A percentile compares a stretch with the other conserved stretches of the same genome.
Conservation (phyloP, 345 rosid genomes). For the Syzygium aqueum region DNA sequence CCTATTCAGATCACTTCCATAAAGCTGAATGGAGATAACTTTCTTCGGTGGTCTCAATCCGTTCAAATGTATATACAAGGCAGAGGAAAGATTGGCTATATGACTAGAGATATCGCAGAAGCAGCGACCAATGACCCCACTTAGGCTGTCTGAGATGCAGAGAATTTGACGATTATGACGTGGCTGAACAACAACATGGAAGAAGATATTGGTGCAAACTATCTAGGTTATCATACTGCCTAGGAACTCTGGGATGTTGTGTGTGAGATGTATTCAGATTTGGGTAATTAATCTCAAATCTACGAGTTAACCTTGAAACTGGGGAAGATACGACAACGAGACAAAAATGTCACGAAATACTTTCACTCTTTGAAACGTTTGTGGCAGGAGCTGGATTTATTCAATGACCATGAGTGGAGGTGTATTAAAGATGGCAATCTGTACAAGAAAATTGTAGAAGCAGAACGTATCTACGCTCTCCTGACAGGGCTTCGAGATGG, state of each 20-base stretch:
- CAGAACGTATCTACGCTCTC: not conserved
- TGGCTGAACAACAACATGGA: not conserved
- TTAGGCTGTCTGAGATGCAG: fast-evolving
- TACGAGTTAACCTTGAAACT: not conserved
- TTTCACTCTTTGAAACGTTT: not conserved
- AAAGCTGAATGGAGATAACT: not conserved
- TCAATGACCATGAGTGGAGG: not conserved
- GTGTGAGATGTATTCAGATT: not conserved
- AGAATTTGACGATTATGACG: fast-evolving
- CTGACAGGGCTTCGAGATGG: not conserved
- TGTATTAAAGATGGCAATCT: not conserved
- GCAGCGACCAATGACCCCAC: not conserved
- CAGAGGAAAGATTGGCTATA: not conserved
- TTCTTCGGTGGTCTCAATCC: not conserved
- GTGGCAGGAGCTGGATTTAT: not conserved
- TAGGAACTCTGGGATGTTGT: not conserved
- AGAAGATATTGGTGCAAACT: not conserved
- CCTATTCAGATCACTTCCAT: not conserved
- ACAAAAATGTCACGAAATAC: not conserved
- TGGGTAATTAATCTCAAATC: not conserved
- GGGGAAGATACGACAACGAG: not conserved
- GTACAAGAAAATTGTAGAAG: not conserved
- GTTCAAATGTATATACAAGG: not conserved
- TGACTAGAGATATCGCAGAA: not conserved
- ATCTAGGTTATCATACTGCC: fast-evolving